A percentile compares a stretch with the other conserved stretches of the same genome.
Evolutionary conservation across 2,329 filamentous ascomycete genomes (phyloP).

Genomic region (Colletotrichum tamarilloi): DNA sequence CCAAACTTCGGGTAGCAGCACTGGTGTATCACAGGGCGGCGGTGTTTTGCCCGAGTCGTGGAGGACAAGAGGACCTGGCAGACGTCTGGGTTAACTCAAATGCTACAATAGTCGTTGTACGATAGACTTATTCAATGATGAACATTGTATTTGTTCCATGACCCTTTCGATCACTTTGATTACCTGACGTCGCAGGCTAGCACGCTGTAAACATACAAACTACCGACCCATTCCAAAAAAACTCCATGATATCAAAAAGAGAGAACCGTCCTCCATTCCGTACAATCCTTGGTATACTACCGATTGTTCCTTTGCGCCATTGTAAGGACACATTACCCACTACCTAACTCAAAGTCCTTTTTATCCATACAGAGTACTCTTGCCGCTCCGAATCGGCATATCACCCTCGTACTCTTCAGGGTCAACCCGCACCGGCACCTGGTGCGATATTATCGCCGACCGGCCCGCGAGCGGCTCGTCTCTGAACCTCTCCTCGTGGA

Average conservation of each 20-base stretch:
- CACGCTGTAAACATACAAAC: not conserved
- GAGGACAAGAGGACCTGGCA: slow-evolving; percentile 71
- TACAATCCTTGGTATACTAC: too few species aligned
- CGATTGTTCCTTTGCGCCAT: not conserved
- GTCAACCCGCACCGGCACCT: slow-evolving; percentile 9
- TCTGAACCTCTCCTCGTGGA: slow-evolving; percentile 40
- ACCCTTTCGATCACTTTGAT: not conserved
- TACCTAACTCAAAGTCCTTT: too few species aligned
- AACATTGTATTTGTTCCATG: slow-evolving; percentile 28
- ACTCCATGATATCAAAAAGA: not conserved
- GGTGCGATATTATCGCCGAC: not conserved
- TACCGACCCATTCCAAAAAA: not conserved
- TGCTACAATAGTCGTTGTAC: not conserved
- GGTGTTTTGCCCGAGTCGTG: slow-evolving; percentile 72
- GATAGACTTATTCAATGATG: slow-evolving; percentile 26
- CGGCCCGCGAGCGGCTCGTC: slow-evolving; percentile 39
- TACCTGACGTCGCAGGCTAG: not conserved
- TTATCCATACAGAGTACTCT: slow-evolving; percentile 49
- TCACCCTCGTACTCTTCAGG: slow-evolving; percentile 38
- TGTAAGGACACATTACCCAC: not conserved
- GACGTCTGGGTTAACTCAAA: slow-evolving; percentile 62
- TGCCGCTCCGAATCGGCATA: slow-evolving; percentile 48
- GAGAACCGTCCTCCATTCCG: not conserved
- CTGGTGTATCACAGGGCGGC: slow-evolving; percentile 52
- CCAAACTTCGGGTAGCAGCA: slow-evolving; percentile 50